Base-by-base conservation (phyloP, 2,329 filamentous ascomycete species). In the Xylariaceae sp. region DNA sequence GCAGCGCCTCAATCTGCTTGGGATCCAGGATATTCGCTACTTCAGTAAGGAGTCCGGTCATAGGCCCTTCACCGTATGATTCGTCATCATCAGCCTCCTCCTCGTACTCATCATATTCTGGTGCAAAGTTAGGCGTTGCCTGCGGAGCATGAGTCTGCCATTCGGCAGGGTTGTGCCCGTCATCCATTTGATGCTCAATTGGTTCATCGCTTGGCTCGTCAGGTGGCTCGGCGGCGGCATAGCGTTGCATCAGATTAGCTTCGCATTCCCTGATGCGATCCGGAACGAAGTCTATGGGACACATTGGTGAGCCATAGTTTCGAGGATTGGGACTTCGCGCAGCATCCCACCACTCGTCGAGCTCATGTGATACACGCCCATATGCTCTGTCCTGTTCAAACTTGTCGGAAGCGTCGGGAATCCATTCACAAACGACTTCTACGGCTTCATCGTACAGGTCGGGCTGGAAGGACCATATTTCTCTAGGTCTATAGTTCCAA, bases 11-110 rank as follows among this genome's bases (percentile, higher is more conserved):
- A 40, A 96, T 96, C 64, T 97, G 91, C 42, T 89, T 90, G 0
- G 91, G 91, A 33, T 94, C 90, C 22, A 97, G 73, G 29, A 96
- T 95, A 51, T 97, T 86, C 22, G 91, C 91, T 11, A 97, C 89
- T 61, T 97, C 91, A 0, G 91, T 96, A 41, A 97, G 69, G 12
- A 97, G 69, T 11, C 91, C 91, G 15, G 88, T 85, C 58, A 87
- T 76, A 17, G 87, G 85, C 3, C 87, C 87, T 50, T 89, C 83
- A 13, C 78, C 82, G 52, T 86, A 86, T n/a, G 85, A 87, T 50
- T 89, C 84, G 55, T 89, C 85, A 46, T 89, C 86, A 37, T 71
- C 66, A 4, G 61, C 57, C 45, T 64, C 60, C 37, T 76, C 73
- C 12, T 74, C 71, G 4, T 76, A 72, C 32, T 78, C 73, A 17